Conservation (phyloP, 345 rosid genomes). For the Brassica juncea region DNA sequence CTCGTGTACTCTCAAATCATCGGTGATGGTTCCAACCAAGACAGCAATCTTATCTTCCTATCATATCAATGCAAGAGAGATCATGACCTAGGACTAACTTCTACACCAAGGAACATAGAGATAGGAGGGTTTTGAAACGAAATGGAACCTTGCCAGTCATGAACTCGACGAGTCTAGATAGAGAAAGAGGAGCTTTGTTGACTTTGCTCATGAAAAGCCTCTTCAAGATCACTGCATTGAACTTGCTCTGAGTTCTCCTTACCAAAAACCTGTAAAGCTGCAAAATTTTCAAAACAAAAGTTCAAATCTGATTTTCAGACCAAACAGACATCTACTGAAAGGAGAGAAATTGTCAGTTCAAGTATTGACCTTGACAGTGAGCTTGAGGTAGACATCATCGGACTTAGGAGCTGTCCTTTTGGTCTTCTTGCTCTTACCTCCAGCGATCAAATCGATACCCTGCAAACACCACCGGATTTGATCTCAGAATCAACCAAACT, state of each 20-base stretch:
- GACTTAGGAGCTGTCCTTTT: constrained; percentile 87
- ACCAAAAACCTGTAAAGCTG: constrained; percentile 87
- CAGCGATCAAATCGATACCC: constrained; percentile 96
- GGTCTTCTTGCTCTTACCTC: constrained; percentile 95
- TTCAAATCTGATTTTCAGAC: too few relatives aligned
- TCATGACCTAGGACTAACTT: not conserved
- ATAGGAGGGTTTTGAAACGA: not conserved
- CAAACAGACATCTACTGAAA: too few relatives aligned
- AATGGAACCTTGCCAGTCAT: constrained; percentile 70
- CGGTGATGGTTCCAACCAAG: constrained; percentile 84
- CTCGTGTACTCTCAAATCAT: constrained; percentile 83
- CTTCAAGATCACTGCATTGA: constrained; percentile 93
- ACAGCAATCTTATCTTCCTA: constrained; percentile 88
- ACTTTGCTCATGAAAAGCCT: constrained; percentile 95
- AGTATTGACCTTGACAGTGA: constrained; percentile 96
- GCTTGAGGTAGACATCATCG: constrained; percentile 93
- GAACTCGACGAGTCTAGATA: constrained; percentile 66
- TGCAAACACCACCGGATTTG: constrained; percentile 30
- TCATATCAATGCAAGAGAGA: not conserved
- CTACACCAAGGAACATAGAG: not conserved
- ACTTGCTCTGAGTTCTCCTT: constrained; percentile 86
- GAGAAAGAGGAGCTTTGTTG: constrained; percentile 87
- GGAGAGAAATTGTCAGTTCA: too few relatives aligned
- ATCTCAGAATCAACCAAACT: constrained; percentile 14
- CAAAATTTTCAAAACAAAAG: not conserved